Percentiles rank a stretch among this genome's conserved stretches.
Conservation (phyloP, 148 eudicot species). For the Silene uniflora region DNA sequence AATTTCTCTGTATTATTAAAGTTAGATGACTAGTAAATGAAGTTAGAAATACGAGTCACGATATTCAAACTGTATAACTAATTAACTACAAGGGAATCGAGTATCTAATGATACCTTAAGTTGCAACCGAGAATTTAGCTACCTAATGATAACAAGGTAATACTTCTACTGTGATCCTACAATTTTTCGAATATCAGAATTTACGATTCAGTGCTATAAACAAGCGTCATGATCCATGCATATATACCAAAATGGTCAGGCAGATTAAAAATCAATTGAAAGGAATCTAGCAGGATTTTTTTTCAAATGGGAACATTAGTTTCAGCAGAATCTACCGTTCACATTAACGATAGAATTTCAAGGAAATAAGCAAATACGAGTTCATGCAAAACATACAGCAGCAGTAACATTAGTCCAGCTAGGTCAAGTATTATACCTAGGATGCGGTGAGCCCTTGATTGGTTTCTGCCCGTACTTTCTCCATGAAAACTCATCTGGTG, state of each 20-base stretch:
- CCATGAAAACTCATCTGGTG: constrained; percentile 92
- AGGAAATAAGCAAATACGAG: background rate
- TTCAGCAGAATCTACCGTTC: too few species aligned
- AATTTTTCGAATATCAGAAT: background rate
- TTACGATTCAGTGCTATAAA: too few species aligned
- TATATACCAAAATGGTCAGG: too few species aligned
- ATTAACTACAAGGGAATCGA: background rate
- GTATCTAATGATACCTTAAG: constrained; percentile 12
- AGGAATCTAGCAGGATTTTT: background rate
- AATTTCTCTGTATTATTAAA: too few species aligned
- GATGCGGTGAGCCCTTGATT: constrained; percentile 97
- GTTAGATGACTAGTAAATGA: background rate
- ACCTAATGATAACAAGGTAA: constrained; percentile 11
- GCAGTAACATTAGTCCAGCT: background rate
- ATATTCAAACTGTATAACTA: background rate
- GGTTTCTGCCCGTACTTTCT: constrained; percentile 98
- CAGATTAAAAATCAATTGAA: too few species aligned
- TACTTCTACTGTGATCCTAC: background rate
- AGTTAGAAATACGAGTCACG: background rate
- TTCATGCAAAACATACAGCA: background rate
- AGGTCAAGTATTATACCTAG: constrained; percentile 52
- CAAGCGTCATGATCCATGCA: too few species aligned
- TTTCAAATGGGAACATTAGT: constrained; percentile 14
- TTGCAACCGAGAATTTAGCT: constrained; percentile 13
- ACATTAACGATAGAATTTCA: too few species aligned